Conservation (phyloP, 257 asterid genomes). For the Capsicum pubescens region DNA sequence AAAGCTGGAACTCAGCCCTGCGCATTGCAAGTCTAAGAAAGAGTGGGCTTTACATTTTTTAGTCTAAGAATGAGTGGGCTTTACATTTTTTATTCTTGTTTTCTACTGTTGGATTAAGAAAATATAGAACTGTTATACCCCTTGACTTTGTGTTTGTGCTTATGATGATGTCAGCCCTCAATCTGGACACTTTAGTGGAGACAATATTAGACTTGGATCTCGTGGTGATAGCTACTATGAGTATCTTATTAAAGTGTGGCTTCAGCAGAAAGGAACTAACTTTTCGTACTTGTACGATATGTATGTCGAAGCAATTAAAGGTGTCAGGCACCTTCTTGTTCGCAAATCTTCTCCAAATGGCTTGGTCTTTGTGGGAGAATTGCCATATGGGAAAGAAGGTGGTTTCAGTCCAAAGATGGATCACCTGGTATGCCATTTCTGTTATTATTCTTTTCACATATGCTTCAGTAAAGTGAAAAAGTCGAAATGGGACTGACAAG, state of each 20-base stretch:
- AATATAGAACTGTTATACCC: slow-evolving; percentile 2
- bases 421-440: slow-evolving; percentile 75
- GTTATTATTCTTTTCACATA: slow-evolving; percentile 2
- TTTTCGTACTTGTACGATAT: slow-evolving; percentile 74
- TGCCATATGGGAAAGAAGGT: slow-evolving; percentile 78
- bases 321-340: slow-evolving; percentile 85
- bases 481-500: slow-evolving; percentile 1
- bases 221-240: slow-evolving; percentile 98
- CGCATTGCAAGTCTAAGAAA: slow-evolving; percentile 15
- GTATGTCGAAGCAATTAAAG: slow-evolving; percentile 87
- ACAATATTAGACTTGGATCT: slow-evolving; percentile 94
- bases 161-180: slow-evolving; percentile 73
- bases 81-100: not conserved
- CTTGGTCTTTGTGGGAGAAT: slow-evolving; percentile 89
- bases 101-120: slow-evolving; percentile 20
- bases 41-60: too few relatives aligned
- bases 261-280: slow-evolving; percentile 73
- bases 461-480: not conserved
- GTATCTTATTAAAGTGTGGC: slow-evolving; percentile 93
- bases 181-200: slow-evolving; percentile 84
- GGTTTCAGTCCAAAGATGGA: slow-evolving; percentile 96
- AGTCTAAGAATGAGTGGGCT: not conserved
- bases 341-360: slow-evolving; percentile 81
- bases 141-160: slow-evolving; percentile 29
- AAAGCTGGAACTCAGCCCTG: not conserved